These are phyloP conservation scores for Grosmannia serpens DNA, from an alignment of 2,329 filamentous ascomycete species.

Conservation along the genomic window DNA sequence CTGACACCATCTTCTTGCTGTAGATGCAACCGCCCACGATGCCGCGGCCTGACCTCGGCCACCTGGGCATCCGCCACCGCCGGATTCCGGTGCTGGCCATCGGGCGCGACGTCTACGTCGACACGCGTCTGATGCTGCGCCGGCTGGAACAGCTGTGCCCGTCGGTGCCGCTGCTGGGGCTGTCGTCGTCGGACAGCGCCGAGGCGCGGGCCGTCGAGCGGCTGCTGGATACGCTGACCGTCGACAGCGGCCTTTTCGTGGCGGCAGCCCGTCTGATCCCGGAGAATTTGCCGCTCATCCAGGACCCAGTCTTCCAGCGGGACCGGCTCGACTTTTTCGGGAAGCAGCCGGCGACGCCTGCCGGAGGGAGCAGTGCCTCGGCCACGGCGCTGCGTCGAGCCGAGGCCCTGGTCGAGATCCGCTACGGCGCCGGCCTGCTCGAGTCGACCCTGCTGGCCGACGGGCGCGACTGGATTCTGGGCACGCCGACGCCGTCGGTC, in stretches of 20 bases:
- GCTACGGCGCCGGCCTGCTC: conserved; percentile 41
- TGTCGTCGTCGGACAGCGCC: conserved; percentile 18
- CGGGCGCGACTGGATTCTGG: conserved; percentile 53
- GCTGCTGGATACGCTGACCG: conserved; percentile 43
- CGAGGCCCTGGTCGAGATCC: conserved; percentile 45
- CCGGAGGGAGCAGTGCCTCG: background rate
- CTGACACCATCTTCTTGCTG: background rate
- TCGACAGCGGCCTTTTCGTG: conserved; percentile 46
- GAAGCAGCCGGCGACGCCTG: background rate
- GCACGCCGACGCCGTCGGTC: conserved; percentile 36
- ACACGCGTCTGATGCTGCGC: conserved; percentile 55
- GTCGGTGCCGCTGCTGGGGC: conserved; percentile 21
- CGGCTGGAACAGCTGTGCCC: conserved; percentile 43
- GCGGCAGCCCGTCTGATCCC: conserved; percentile 46
- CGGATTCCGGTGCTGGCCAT: conserved; percentile 59
- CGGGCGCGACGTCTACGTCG: conserved; percentile 56
- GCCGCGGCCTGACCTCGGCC: conserved; percentile 52
- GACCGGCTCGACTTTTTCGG: conserved; percentile 37
- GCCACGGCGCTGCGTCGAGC: conserved; percentile 23
- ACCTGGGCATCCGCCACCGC: conserved; percentile 53
- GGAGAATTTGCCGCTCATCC: conserved; percentile 36
- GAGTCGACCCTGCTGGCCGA: conserved; percentile 54
- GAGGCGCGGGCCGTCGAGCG: conserved; percentile 36
- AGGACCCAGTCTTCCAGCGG: conserved; percentile 45
- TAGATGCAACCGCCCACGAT: conserved; percentile 55